Percentiles rank a stretch among this genome's conserved stretches.
Evolutionary conservation across 306 rosid genomes (phyloP).

Genomic region (Gillenia trifoliata): DNA sequence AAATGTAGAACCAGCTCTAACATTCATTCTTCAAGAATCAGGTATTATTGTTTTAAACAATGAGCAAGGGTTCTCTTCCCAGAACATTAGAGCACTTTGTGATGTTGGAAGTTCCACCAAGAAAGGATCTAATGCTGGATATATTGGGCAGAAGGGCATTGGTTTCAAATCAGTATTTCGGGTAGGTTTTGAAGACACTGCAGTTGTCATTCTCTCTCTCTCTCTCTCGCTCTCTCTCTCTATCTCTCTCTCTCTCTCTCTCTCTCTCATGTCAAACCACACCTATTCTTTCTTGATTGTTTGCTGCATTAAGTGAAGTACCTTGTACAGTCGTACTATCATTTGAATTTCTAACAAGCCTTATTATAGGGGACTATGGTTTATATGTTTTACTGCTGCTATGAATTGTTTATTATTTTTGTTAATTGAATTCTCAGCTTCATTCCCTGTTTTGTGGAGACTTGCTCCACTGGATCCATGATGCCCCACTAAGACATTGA

Average conservation of each 20-base stretch:
- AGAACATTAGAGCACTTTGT: slow-evolving; percentile 89
- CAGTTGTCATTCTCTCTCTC: neutral
- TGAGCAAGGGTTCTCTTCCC: slow-evolving; percentile 78
- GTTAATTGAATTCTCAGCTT: neutral
- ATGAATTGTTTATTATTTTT: neutral
- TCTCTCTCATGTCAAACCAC: neutral
- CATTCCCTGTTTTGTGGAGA: neutral
- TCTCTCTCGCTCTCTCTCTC: neutral
- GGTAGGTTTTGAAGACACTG: slow-evolving; percentile 42
- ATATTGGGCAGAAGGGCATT: slow-evolving; percentile 95
- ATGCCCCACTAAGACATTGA: neutral
- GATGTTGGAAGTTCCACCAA: slow-evolving; percentile 96
- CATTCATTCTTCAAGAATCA: slow-evolving; percentile 77
- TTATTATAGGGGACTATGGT: neutral
- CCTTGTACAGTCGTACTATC: neutral
- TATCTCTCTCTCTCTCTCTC: neutral
- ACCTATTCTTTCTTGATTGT: neutral
- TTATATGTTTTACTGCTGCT: neutral
- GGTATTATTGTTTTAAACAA: slow-evolving; percentile 78
- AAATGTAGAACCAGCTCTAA: slow-evolving; percentile 75
- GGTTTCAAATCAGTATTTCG: slow-evolving; percentile 98
- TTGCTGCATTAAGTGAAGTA: neutral
- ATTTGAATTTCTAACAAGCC: neutral
- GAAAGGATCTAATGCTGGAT: slow-evolving; percentile 85
- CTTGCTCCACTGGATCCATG: neutral